Evolutionary conservation across 208 protist species (phyloP).

Genomic region (Crithidia bombi): DNA sequence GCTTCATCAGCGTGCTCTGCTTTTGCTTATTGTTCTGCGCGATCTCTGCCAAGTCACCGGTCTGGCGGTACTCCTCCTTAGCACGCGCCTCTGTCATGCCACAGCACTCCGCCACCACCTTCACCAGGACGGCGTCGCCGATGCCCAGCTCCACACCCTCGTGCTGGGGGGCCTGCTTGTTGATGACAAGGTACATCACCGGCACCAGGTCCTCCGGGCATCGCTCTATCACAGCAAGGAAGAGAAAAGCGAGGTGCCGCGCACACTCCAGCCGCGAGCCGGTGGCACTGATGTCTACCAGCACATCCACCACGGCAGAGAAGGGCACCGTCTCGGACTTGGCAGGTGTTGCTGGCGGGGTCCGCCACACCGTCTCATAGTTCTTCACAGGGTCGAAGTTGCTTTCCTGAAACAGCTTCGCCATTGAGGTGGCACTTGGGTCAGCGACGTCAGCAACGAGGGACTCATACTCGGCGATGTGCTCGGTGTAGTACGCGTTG

Average conservation of each 20-base stretch:
- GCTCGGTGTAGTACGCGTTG: slow-evolving; percentile 22
- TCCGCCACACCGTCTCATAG: slow-evolving; percentile 53
- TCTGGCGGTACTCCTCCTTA: slow-evolving; percentile 88
- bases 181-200: slow-evolving; percentile 94
- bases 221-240: slow-evolving; percentile 86
- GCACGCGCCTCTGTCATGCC: slow-evolving; percentile 87
- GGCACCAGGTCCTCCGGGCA: slow-evolving; percentile 88
- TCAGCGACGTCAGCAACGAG: slow-evolving; percentile 30
- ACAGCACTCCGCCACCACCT: slow-evolving; percentile 95
- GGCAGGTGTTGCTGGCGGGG: slow-evolving; percentile 10
- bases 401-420: slow-evolving; percentile 68
- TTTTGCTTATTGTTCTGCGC: slow-evolving; percentile 89
- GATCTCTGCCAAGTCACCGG: slow-evolving; percentile 96
- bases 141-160: slow-evolving; percentile 98
- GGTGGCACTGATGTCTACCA: slow-evolving; percentile 86
- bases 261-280: slow-evolving; percentile 90
- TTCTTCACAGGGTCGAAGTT: slow-evolving; percentile 43
- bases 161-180: slow-evolving; percentile 96
- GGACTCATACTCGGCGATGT: slow-evolving; percentile 36
- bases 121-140: slow-evolving; percentile 96
- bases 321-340: slow-evolving; percentile 57
- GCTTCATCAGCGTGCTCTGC: slow-evolving; percentile 91
- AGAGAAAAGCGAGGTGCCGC: slow-evolving; percentile 81
- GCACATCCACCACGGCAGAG: slow-evolving; percentile 72
- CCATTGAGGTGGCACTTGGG: slow-evolving; percentile 71